Evolutionary conservation across 2,329 filamentous ascomycete species (phyloP), one percentile per base, ranked within the genome.

Genomic region (Bretziella fagacearum): DNA sequence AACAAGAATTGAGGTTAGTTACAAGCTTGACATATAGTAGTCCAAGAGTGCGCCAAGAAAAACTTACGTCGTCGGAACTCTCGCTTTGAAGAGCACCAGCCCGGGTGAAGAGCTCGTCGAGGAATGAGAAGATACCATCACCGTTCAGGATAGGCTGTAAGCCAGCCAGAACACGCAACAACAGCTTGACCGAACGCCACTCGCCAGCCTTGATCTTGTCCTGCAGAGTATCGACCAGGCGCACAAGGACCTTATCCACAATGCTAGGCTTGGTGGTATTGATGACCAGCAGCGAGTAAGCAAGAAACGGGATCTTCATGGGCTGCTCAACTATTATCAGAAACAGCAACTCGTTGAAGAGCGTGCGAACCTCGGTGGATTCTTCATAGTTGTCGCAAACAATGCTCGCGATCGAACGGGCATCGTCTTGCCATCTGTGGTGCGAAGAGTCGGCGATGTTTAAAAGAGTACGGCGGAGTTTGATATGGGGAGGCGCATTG

Each of bases 261-360:
- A 93, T 69, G 54, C 91, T 82, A 3, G 81, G 70, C 58, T 84
- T 85, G 55, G 82, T 65, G 22, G 75, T 73, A 64, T 96, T 95
- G 54, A 79, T 73, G 48, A 85, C 73, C 49, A 94, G 71, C 36
- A 93, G 73, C 11, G 89, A 79, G 17, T 83, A 84, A 7, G 87
- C 86, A 30, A 93, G 73, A 59, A 95, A 96, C 0, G 91, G 89
- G n/a, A 86, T 93, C 69, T 96, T 96, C 62, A 98, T 80, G 1
- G 91, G 91, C 64, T 98, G 91, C 65, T 98, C 91, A 29, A 84
- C 61, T 36, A 82, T 71, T 54, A 96, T 70, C 62, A 89, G 83
- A 50, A 87, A 65, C 6, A 78, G 68, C 25, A 93, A 71, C 49
- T 80, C 74, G 54, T 83, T 68, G 60, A 93, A 93, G 44, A 71